phyloP scores from a whole-genome alignment of 148 eudicot species.

The Rhododendron griersonianum region DNA sequence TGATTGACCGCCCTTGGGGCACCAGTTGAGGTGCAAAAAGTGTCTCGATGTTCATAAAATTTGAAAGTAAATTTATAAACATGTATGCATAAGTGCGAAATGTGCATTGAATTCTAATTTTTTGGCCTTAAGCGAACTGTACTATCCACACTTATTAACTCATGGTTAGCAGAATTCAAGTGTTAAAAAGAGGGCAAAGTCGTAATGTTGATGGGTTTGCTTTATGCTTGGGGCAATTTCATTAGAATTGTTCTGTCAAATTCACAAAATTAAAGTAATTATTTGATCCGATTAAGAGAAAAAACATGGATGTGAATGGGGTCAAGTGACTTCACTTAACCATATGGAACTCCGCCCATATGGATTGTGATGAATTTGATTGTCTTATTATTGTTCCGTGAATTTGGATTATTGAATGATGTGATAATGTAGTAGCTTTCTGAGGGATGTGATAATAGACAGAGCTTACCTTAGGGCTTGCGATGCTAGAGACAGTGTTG shows the following conservation, averaged over 20 bases:
- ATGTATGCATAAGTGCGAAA: background rate
- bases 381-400: background rate
- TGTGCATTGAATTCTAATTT: background rate
- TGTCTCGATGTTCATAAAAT: background rate
- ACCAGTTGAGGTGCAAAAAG: background rate
- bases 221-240: background rate
- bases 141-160: background rate
- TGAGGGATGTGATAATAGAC: too few species aligned
- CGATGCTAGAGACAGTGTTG: too few species aligned
- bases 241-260: background rate
- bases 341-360: background rate
- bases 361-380: background rate
- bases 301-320: background rate
- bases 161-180: background rate
- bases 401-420: too few species aligned
- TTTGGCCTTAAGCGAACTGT: background rate
- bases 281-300: too few species aligned
- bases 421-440: too few species aligned
- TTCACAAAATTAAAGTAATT: too few species aligned
- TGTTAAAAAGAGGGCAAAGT: background rate
- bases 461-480: too few species aligned
- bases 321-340: too few species aligned
- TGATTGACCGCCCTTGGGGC: background rate
- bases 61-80: background rate
- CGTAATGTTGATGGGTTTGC: background rate